Evolutionary conservation across 2,329 filamentous ascomycete genomes (phyloP), one percentile per base, ranked within the genome.

Genomic region (Penicillium sp.): DNA sequence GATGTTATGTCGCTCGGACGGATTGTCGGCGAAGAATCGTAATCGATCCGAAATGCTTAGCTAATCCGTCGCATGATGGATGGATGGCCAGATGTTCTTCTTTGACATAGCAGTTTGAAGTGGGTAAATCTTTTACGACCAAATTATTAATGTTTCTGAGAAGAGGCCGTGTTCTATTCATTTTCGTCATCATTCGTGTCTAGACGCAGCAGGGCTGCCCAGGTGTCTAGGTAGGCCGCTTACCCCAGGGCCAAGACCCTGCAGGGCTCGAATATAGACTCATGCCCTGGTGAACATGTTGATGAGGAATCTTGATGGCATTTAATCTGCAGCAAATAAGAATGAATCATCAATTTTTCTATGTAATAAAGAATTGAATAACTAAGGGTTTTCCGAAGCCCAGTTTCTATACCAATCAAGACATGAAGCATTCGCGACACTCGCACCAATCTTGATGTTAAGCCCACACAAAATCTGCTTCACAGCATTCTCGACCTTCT

Each of bases 401-500:
- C 93, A 97, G 32, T 82, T 76, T 62, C 85, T 82, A 74, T 97
- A 97, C 89, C 91, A 97, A 39, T 90, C 88, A 63, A 99, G 75
- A 62, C 92, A 92, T 63, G 88, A 89, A 2, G 89, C 87, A 72
- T 97, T 97, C 5, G 91, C 90, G n/a, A 97, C 92, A 68, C 90
- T 95, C 0, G 92, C 92, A 47, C 91, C 92, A 0, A 90, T 94
- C 79, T 92, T 92, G 62, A 97, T 86, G 50, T 90, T 85, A 74
- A 92, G 78, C 0, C 92, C 93, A 29, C 90, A 96, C 1, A 99
- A 77, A 43, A 97, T 97, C 75, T 97, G 92, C 79, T 97, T 97
- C 6, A 97, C 93, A 0, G 91, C 90, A 46, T 95, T 92, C 73
- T 99, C 93, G 57, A 99, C 90, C 86, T 97, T 99, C 80, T 99